These are phyloP conservation scores for Sarocladium brachiariae DNA, from an alignment of 2,329 filamentous ascomycete species.

Conservation along the genomic window DNA sequence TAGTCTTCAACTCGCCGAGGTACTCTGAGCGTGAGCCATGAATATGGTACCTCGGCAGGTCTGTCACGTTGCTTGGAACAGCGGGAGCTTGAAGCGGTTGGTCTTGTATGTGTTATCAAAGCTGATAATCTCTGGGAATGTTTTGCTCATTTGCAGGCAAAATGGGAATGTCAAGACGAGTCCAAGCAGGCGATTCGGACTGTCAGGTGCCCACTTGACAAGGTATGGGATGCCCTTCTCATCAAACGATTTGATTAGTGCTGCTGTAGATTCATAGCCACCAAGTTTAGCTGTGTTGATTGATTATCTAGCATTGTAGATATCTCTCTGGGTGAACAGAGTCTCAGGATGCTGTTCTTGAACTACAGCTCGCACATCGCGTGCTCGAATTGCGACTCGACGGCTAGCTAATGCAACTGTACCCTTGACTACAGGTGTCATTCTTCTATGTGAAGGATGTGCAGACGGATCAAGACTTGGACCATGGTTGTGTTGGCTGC, in stretches of 20 bases:
- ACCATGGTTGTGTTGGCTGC: conserved; percentile 11
- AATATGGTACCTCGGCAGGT: not conserved
- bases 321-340: conserved; percentile 11
- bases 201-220: conserved; percentile 13
- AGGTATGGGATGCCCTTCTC: conserved; percentile 14
- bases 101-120: conserved; percentile 11
- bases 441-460: conserved; percentile 11
- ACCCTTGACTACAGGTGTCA: conserved; percentile 11
- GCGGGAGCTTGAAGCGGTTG: conserved; percentile 10
- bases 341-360: conserved; percentile 12
- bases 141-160: conserved; percentile 11
- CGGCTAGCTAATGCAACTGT: conserved; percentile 13
- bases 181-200: conserved; percentile 9
- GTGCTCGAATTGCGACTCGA: conserved; percentile 13
- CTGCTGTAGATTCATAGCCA: conserved; percentile 11
- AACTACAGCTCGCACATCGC: conserved; percentile 13
- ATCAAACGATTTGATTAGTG: conserved; percentile 16
- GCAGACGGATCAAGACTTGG: conserved; percentile 7
- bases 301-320: conserved; percentile 13
- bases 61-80: conserved; percentile 2
- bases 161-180: conserved; percentile 9
- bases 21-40: not conserved
- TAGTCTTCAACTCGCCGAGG: not conserved
- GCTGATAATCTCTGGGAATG: conserved; percentile 11
- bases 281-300: conserved; percentile 14